A percentile compares a stretch with the other conserved stretches of the same genome.
These are phyloP conservation scores for Candida jianshihensis DNA, from an alignment of 805 yeast species.

Conservation along the genomic window DNA sequence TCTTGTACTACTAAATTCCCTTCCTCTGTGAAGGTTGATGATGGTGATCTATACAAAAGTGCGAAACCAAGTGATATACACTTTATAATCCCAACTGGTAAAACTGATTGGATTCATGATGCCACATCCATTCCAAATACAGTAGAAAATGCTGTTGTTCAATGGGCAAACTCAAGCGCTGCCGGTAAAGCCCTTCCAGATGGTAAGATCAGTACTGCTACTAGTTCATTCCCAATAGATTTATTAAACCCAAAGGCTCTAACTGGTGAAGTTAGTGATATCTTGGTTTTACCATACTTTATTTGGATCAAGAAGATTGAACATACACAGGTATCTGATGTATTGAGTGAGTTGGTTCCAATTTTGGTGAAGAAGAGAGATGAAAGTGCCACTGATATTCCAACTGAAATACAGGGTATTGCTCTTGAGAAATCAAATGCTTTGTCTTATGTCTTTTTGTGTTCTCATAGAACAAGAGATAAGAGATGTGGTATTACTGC, in stretches of 20 bases:
- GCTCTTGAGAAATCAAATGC: conserved; percentile 32
- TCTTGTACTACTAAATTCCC: conserved; percentile 52
- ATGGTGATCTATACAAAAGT: conserved; percentile 46
- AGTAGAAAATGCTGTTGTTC: conserved; percentile 37
- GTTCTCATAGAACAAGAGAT: conserved; percentile 89
- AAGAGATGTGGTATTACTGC: conserved; percentile 93
- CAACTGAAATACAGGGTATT: conserved; percentile 17
- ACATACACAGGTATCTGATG: conserved; percentile 33
- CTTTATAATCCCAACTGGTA: conserved; percentile 76
- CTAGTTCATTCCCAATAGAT: conserved; percentile 46
- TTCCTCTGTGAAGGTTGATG: conserved; percentile 37
- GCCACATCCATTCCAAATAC: conserved; percentile 45
- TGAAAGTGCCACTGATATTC: conserved; percentile 8
- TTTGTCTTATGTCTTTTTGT: conserved; percentile 55
- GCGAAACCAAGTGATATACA: conserved; percentile 67
- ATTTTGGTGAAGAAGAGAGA: conserved; percentile 26
- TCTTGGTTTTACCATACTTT: conserved; percentile 68
- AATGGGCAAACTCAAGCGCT: conserved; percentile 30
- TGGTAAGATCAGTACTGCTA: conserved; percentile 41
- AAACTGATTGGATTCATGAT: conserved; percentile 77
- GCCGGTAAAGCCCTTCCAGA: conserved; percentile 14
- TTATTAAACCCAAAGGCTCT: conserved; percentile 36
- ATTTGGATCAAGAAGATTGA: conserved; percentile 55
- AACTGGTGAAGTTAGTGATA: conserved; percentile 43
- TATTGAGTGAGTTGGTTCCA: conserved; percentile 39